These are phyloP conservation scores for Miamiensis avidus DNA, from an alignment of 169 alveolate species.

Conservation along the genomic window DNA sequence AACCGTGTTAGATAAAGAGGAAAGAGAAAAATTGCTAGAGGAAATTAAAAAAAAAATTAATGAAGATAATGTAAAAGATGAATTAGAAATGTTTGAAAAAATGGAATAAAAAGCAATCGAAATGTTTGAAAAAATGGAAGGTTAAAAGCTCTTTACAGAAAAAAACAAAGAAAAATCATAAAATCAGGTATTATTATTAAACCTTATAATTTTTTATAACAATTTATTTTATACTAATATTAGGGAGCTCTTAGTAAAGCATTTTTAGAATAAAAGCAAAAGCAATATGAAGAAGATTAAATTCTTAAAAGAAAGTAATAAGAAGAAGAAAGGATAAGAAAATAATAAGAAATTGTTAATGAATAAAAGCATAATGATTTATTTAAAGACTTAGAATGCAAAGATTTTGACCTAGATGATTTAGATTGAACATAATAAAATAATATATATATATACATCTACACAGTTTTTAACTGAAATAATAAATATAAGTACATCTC, in stretches of 20 bases:
- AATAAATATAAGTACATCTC: too few species aligned
- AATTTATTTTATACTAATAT: too few species aligned
- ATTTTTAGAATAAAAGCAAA: neutral
- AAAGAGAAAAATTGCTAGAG: neutral
- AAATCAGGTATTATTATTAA: too few species aligned
- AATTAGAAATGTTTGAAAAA: too few species aligned
- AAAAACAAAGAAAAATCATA: neutral
- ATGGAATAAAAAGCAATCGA: neutral
- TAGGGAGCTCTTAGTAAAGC: neutral
- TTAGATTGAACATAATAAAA: neutral
- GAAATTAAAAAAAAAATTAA: neutral
- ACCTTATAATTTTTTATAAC: too few species aligned
- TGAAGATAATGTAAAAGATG: neutral
- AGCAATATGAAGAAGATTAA: neutral
- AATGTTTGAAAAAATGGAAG: neutral
- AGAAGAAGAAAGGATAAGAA: neutral
- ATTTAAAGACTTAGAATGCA: neutral
- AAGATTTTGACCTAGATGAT: neutral
- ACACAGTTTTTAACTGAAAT: too few species aligned
- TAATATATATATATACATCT: too few species aligned
- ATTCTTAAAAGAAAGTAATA: neutral
- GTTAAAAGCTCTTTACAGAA: neutral
- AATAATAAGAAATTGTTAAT: too few species aligned
- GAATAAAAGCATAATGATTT: neutral
- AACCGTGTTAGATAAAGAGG: neutral